These are phyloP conservation scores for Basidioascus undulatus DNA, from an alignment of 768 basidiomycete species.

Conservation along the genomic window DNA sequence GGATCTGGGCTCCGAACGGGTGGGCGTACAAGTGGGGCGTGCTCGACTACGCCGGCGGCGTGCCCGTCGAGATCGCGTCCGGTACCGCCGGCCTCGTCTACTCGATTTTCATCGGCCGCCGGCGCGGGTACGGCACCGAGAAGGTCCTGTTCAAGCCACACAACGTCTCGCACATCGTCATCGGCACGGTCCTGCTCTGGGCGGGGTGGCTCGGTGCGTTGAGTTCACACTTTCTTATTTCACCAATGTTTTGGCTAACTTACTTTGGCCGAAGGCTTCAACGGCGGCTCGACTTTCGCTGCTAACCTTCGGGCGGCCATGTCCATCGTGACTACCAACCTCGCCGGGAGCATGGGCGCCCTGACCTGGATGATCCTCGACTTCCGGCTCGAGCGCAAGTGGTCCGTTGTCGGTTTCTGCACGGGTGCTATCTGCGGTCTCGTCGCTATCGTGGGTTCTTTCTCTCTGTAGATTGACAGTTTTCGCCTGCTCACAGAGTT, in stretches of 20 bases:
- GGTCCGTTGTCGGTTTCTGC: constrained; percentile 85
- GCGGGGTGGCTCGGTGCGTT: constrained; percentile 51
- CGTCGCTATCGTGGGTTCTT: constrained; percentile 36
- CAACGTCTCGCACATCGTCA: constrained; percentile 71
- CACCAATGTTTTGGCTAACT: not conserved
- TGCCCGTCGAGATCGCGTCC: constrained; percentile 87
- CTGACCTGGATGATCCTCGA: constrained; percentile 79
- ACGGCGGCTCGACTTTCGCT: constrained; percentile 70
- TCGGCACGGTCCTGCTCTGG: constrained; percentile 89
- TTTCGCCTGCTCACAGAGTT: constrained; percentile 1
- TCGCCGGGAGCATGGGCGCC: constrained; percentile 71
- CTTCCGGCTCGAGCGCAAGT: constrained; percentile 76
- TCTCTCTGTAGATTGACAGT: constrained; percentile 2
- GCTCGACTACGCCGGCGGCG: constrained; percentile 83
- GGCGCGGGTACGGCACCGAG: constrained; percentile 75
- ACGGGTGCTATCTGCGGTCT: constrained; percentile 79
- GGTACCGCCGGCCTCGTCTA: constrained; percentile 77
- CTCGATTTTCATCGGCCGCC: constrained; percentile 65
- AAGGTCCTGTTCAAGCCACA: constrained; percentile 80
- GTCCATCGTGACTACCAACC: constrained; percentile 81
- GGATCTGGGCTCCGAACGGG: constrained; percentile 74
- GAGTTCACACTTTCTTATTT: constrained; percentile 10
- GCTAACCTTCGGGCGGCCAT: constrained; percentile 69
- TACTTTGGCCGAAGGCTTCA: constrained; percentile 29
- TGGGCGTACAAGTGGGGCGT: constrained; percentile 49